These are phyloP conservation scores for Celoporthe dispersa DNA, from an alignment of 2,329 filamentous ascomycete genomes.

Conservation along the genomic window DNA sequence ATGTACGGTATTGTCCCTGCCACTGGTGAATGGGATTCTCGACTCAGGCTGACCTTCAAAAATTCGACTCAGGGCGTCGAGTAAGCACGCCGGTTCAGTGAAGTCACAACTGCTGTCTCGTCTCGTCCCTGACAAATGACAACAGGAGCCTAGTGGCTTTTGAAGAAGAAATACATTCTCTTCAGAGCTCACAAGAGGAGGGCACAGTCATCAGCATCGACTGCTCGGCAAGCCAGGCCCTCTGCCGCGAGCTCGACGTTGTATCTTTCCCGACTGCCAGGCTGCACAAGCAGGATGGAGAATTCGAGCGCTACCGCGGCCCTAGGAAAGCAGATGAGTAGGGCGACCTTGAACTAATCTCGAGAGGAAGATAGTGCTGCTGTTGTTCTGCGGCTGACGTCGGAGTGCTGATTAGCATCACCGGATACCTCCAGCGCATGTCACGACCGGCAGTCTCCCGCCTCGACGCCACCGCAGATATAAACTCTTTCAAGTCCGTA, in stretches of 20 bases:
- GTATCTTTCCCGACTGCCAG: conserved; percentile 29
- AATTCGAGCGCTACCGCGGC: conserved; percentile 27
- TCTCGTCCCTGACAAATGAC: not conserved
- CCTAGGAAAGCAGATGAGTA: conserved; percentile 25
- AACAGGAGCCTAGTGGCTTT: conserved; percentile 2
- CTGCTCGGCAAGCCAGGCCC: conserved; percentile 19
- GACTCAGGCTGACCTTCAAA: not conserved
- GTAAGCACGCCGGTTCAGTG: not conserved
- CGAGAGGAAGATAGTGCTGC: not conserved
- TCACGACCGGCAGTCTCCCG: conserved; percentile 36
- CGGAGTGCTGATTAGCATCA: conserved; percentile 33
- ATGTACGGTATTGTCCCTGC: conserved; percentile 1
- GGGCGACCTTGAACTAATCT: not conserved
- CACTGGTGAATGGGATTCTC: not conserved
- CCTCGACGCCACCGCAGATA: conserved; percentile 36
- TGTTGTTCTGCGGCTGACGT: not conserved
- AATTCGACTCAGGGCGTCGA: not conserved
- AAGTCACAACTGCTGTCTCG: not conserved
- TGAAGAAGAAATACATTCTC: conserved; percentile 22
- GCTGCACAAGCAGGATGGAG: conserved; percentile 25
- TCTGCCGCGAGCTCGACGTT: conserved; percentile 27
- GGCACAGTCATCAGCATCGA: conserved; percentile 26
- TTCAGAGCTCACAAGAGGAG: conserved; percentile 16
- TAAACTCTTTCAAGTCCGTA: conserved; percentile 38
- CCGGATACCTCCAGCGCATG: conserved; percentile 37